phyloP scores from a whole-genome alignment of 768 basidiomycete species.

The Scleroderma citrinum region DNA sequence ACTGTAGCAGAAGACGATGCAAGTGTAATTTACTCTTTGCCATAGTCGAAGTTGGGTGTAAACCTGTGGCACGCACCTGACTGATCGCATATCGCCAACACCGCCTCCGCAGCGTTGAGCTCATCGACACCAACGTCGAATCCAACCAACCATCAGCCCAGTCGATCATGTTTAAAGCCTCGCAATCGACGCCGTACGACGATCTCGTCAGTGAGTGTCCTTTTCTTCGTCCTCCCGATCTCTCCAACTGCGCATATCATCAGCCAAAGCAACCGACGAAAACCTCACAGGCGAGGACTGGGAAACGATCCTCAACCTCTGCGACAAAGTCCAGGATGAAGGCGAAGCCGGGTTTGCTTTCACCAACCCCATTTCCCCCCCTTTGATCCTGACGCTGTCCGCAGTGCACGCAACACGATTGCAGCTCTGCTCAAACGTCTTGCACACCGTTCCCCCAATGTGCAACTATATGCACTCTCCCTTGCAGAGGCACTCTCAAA shows the following conservation, averaged over 20 bases:
- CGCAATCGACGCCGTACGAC: constrained; percentile 73
- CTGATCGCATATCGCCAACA: constrained; percentile 9
- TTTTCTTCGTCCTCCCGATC: constrained; percentile 3
- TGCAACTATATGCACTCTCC: constrained; percentile 89
- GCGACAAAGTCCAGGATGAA: constrained; percentile 93
- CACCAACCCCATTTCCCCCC: not conserved
- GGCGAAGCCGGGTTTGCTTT: constrained; percentile 69
- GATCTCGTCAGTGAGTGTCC: constrained; percentile 77
- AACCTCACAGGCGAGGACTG: constrained; percentile 92
- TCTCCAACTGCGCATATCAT: constrained; percentile 2
- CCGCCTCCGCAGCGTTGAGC: constrained; percentile 25
- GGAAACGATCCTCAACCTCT: constrained; percentile 91
- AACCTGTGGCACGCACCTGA: not conserved
- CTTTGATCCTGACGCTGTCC: constrained; percentile 12
- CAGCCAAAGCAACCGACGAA: constrained; percentile 97
- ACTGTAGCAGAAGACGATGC: not conserved
- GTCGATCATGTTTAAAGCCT: constrained; percentile 62
- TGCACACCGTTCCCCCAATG: constrained; percentile 91
- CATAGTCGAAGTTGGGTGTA: too few relatives aligned
- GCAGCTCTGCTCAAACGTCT: constrained; percentile 85
- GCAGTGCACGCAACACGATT: constrained; percentile 81
- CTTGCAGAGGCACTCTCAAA: constrained; percentile 85
- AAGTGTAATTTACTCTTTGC: constrained; percentile 42
- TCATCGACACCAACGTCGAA: constrained; percentile 9
- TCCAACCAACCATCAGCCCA: constrained; percentile 2